Evolutionary conservation across 2,329 filamentous ascomycete genomes (phyloP).

Genomic region (Lomentospora prolificans): DNA sequence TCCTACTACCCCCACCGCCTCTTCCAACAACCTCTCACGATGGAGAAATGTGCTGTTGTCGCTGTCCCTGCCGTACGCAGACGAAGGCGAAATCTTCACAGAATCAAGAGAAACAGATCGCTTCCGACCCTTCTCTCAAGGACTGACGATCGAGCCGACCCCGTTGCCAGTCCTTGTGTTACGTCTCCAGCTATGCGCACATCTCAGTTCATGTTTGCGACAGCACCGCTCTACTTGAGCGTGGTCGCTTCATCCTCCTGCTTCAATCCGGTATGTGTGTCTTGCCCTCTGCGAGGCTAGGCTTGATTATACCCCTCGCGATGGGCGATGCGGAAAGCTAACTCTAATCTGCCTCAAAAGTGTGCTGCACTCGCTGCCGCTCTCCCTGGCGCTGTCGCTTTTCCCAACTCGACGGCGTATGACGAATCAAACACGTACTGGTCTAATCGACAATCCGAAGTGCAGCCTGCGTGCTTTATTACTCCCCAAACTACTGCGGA

Average conservation of each 20-base stretch:
- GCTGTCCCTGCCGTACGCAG: not conserved
- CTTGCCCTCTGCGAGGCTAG: not conserved
- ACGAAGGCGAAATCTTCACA: not conserved
- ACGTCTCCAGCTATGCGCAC: not conserved
- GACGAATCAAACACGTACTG: conserved; percentile 5
- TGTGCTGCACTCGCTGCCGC: not conserved
- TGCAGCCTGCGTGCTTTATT: conserved; percentile 2
- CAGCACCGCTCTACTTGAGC: not conserved
- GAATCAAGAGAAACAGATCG: not conserved
- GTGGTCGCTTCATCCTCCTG: not conserved
- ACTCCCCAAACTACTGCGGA: not conserved
- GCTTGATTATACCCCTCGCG: not conserved
- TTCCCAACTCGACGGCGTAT: conserved; percentile 1
- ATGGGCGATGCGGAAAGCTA: not conserved
- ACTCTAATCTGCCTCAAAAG: not conserved
- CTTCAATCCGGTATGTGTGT: not conserved
- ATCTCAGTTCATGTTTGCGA: not conserved
- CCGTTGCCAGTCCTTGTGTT: not conserved
- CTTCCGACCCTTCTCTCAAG: not conserved
- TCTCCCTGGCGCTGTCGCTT: not conserved
- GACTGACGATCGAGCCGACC: not conserved
- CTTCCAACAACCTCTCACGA: not conserved
- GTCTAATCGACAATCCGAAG: conserved; percentile 5
- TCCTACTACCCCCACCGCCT: not conserved
- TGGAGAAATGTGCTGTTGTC: not conserved